These are phyloP conservation scores for Huiozyma naganishii DNA, from an alignment of 805 yeast species.

Conservation along the genomic window DNA sequence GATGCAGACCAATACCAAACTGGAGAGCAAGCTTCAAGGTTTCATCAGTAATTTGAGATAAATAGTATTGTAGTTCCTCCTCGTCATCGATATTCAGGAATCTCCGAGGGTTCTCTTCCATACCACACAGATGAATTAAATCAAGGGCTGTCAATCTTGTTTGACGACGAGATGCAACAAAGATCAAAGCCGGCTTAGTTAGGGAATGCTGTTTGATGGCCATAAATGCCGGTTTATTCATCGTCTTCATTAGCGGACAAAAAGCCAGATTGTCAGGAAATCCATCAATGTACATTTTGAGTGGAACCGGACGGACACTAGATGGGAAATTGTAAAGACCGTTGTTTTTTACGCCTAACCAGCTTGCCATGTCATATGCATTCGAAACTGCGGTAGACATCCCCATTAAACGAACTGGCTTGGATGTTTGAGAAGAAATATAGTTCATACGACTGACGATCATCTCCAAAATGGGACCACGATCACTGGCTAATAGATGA, in stretches of 20 bases:
- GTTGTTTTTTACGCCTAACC: constrained; percentile 73
- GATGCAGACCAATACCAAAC: constrained; percentile 86
- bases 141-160: constrained; percentile 76
- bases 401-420: constrained; percentile 83
- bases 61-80: constrained; percentile 64
- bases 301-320: constrained; percentile 87
- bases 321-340: constrained; percentile 95
- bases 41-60: constrained; percentile 84
- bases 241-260: constrained; percentile 60
- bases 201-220: constrained; percentile 91
- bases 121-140: constrained; percentile 60
- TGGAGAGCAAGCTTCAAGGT: constrained; percentile 63
- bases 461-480: constrained; percentile 96
- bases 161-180: constrained; percentile 92
- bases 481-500: constrained; percentile 89
- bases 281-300: constrained; percentile 81
- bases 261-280: constrained; percentile 73
- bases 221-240: constrained; percentile 73
- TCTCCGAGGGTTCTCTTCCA: constrained; percentile 42
- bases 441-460: constrained; percentile 77
- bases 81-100: constrained; percentile 66
- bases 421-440: constrained; percentile 54
- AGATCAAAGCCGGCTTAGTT: constrained; percentile 87
- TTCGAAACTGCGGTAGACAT: constrained; percentile 91
- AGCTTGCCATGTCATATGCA: constrained; percentile 87